Percentiles rank a stretch among this genome's conserved stretches.
Evolutionary conservation across 75 land plant species (phyloP).

Genomic region (Selaginella tamariscina): DNA sequence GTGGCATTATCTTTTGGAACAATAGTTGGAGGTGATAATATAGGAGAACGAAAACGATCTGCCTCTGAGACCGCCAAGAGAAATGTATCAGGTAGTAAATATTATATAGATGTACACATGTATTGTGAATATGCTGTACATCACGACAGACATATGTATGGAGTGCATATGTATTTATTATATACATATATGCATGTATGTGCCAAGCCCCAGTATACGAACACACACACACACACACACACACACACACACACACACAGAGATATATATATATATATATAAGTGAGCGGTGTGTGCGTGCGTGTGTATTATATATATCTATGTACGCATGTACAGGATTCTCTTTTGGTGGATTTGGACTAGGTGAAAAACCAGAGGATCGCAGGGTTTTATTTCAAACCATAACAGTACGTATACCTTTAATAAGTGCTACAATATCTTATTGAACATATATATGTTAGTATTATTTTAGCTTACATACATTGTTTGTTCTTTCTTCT

Average conservation of each 20-base stretch:
- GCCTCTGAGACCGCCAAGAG: conserved; percentile 57
- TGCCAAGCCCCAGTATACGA: neutral
- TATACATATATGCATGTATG: neutral
- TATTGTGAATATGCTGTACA: neutral
- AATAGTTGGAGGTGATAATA: conserved; percentile 58
- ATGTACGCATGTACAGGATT: conserved; percentile 45
- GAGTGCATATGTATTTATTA: neutral
- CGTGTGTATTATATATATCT: neutral
- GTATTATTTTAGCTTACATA: neutral
- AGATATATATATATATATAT: neutral
- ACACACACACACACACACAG: neutral
- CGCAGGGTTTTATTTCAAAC: conserved; percentile 52
- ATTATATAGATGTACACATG: neutral
- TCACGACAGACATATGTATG: neutral
- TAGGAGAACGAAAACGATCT: conserved; percentile 53
- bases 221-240: neutral
- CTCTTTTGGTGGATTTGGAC: conserved; percentile 85
- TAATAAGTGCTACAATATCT: neutral
- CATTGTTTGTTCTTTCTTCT: conserved; percentile 9
- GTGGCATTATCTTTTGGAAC: conserved; percentile 41
- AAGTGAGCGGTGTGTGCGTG: neutral
- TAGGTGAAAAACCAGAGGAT: conserved; percentile 77
- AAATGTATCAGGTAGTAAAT: conserved; percentile 53
- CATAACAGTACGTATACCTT: conserved; percentile 28
- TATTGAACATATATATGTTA: neutral